phyloP scores from a whole-genome alignment of 352 stramenopile species.

The Stramenopiles sp. region DNA sequence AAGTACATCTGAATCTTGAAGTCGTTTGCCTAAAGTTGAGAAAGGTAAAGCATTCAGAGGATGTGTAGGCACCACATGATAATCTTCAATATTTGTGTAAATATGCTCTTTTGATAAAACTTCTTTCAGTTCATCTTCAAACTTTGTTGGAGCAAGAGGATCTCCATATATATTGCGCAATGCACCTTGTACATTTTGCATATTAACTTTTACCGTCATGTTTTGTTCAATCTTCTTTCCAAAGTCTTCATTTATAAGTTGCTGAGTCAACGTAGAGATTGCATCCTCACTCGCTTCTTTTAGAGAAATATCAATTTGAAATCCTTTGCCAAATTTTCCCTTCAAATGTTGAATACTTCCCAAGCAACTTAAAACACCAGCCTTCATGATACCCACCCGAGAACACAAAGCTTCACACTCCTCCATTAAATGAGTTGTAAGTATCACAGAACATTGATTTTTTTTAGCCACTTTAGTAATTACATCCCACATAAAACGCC shows the following conservation, averaged over 20 bases:
- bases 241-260: slow-evolving; percentile 7
- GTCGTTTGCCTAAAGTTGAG: slow-evolving; percentile 63
- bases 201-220: slow-evolving; percentile 3
- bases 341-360: slow-evolving; percentile 69
- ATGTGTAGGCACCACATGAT: too few relatives aligned
- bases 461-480: slow-evolving; percentile 31
- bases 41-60: too few relatives aligned
- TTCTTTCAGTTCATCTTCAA: too few relatives aligned
- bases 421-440: slow-evolving; percentile 77
- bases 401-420: slow-evolving; percentile 67
- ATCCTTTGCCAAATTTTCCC: slow-evolving; percentile 61
- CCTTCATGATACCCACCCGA: slow-evolving; percentile 64
- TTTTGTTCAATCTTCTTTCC: slow-evolving; percentile 8
- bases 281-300: slow-evolving; percentile 8
- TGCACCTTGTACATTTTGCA: neutral
- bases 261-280: slow-evolving; percentile 8
- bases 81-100: too few relatives aligned
- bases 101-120: too few relatives aligned
- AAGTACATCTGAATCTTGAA: slow-evolving; percentile 31
- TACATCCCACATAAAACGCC: slow-evolving; percentile 61
- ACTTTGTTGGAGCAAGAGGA: slow-evolving; percentile 12
- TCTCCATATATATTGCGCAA: slow-evolving; percentile 10
- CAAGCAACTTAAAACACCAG: slow-evolving; percentile 25
- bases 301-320: slow-evolving; percentile 29
- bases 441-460: slow-evolving; percentile 30